Conservation (phyloP, 805 yeast species). For the Tetrapisispora fleetii region DNA sequence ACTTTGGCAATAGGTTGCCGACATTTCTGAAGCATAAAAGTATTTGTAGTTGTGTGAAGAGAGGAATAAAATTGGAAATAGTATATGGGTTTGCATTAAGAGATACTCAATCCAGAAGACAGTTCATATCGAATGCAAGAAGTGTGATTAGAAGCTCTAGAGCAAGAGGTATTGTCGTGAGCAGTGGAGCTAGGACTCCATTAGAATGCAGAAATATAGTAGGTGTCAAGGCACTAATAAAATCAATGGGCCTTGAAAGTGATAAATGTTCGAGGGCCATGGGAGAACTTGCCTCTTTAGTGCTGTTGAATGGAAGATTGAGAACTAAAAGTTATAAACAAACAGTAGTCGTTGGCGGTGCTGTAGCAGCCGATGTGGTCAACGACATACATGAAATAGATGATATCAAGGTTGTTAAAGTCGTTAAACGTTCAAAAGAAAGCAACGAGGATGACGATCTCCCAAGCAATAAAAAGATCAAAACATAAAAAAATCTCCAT, state of each 20-base stretch:
- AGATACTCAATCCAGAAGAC: conserved; percentile 39
- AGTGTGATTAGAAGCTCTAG: conserved; percentile 75
- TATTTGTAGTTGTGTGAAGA: conserved; percentile 69
- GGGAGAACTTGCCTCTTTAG: conserved; percentile 51
- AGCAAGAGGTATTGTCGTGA: conserved; percentile 64
- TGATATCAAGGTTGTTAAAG: conserved; percentile 11
- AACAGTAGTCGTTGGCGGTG: conserved; percentile 42
- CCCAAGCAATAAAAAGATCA: not conserved
- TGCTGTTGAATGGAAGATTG: conserved; percentile 62
- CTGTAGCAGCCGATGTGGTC: conserved; percentile 25
- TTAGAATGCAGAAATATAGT: conserved; percentile 53
- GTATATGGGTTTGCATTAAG: conserved; percentile 48
- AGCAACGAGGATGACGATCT: not conserved
- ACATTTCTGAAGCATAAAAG: conserved; percentile 75
- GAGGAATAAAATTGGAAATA: conserved; percentile 78
- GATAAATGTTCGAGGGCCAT: conserved; percentile 51
- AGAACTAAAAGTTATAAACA: conserved; percentile 72
- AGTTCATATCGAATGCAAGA: conserved; percentile 60
- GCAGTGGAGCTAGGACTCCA: conserved; percentile 60
- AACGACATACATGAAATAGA: conserved; percentile 14
- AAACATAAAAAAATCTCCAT: not conserved
- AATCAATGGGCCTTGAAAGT: conserved; percentile 60
- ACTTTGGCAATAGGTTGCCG: conserved; percentile 55
- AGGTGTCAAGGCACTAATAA: conserved; percentile 58
- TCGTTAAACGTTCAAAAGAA: conserved; percentile 14